These are phyloP conservation scores for Cladosporium austrohemisphaericum DNA, from an alignment of 2,329 filamentous ascomycete species.

Conservation along the genomic window DNA sequence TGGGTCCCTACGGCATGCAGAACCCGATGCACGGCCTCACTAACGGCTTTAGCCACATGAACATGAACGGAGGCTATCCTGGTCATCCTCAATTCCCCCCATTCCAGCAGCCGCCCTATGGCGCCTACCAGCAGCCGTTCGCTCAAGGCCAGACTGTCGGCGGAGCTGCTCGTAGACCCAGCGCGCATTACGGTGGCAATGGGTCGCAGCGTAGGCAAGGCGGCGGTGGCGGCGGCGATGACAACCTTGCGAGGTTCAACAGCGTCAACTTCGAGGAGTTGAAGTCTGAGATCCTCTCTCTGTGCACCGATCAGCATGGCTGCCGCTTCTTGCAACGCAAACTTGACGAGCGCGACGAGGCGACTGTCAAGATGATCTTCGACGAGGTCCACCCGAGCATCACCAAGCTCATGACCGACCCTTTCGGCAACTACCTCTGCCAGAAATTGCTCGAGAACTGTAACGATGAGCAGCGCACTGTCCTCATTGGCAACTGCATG, in stretches of 20 bases:
- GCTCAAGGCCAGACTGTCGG: constrained; percentile 39
- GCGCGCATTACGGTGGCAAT: constrained; percentile 2
- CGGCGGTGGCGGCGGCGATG: constrained; percentile 5
- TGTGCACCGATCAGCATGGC: constrained; percentile 97
- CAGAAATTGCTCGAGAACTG: constrained; percentile 96
- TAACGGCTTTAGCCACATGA: constrained; percentile 66
- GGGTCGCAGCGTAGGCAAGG: constrained; percentile 7
- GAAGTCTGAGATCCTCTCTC: constrained; percentile 75
- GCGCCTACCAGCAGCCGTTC: constrained; percentile 47
- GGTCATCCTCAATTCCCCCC: constrained; percentile 36
- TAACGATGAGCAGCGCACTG: constrained; percentile 90
- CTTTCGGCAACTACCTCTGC: constrained; percentile 98
- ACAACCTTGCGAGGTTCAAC: constrained; percentile 51
- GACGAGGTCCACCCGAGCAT: constrained; percentile 89
- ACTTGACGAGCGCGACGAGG: constrained; percentile 80
- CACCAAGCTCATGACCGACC: constrained; percentile 96
- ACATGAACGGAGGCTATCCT: constrained; percentile 44
- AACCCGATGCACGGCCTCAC: constrained; percentile 50
- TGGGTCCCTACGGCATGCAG: constrained; percentile 10
- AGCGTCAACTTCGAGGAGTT: constrained; percentile 79
- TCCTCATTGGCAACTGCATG: constrained; percentile 84
- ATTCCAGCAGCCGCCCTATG: constrained; percentile 50
- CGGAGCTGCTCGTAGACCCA: constrained; percentile 43
- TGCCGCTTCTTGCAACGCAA: constrained; percentile 97
- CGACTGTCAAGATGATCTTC: constrained; percentile 90